Evolutionary conservation across 2,329 filamentous ascomycete genomes (phyloP).

Genomic region (Penicillium sp.): DNA sequence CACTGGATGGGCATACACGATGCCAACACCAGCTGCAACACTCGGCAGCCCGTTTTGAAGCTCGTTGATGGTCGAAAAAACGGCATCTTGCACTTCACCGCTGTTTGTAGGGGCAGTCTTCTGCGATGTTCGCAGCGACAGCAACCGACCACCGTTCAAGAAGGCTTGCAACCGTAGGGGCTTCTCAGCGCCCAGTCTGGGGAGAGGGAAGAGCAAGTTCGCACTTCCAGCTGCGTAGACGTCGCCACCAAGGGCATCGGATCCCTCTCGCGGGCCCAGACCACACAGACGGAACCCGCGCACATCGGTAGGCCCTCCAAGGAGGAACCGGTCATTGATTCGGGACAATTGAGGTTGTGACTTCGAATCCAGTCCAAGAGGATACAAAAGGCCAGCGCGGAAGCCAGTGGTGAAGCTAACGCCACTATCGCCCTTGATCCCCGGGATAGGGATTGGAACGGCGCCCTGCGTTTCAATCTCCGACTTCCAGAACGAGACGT

Average conservation of each 20-base stretch:
- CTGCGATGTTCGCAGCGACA: constrained; percentile 61
- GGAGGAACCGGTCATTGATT: constrained; percentile 89
- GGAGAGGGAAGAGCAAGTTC: constrained; percentile 78
- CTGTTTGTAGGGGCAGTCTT: constrained; percentile 45
- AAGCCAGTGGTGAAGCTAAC: constrained; percentile 78
- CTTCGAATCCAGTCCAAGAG: constrained; percentile 59
- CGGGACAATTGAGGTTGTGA: constrained; percentile 61
- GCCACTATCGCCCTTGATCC: constrained; percentile 63
- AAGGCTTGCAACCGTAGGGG: constrained; percentile 85
- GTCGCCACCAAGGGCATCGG: constrained; percentile 84
- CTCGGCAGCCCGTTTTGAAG: constrained; percentile 73
- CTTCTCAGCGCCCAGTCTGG: constrained; percentile 71
- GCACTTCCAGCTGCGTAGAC: constrained; percentile 84
- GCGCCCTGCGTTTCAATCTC: constrained; percentile 77
- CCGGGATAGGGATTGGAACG: constrained; percentile 65
- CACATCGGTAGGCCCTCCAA: constrained; percentile 90
- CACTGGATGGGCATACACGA: constrained; percentile 91
- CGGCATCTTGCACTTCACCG: constrained; percentile 42
- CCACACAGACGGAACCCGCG: constrained; percentile 88
- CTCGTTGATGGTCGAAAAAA: constrained; percentile 59
- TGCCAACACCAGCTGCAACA: constrained; percentile 75
- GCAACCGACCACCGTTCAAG: constrained; percentile 78
- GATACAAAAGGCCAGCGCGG: constrained; percentile 75
- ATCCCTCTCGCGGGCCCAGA: constrained; percentile 78
- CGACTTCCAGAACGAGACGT: constrained; percentile 91